phyloP scores from a whole-genome alignment of 2,329 filamentous ascomycete species.

The Apiospora phragmitis region DNA sequence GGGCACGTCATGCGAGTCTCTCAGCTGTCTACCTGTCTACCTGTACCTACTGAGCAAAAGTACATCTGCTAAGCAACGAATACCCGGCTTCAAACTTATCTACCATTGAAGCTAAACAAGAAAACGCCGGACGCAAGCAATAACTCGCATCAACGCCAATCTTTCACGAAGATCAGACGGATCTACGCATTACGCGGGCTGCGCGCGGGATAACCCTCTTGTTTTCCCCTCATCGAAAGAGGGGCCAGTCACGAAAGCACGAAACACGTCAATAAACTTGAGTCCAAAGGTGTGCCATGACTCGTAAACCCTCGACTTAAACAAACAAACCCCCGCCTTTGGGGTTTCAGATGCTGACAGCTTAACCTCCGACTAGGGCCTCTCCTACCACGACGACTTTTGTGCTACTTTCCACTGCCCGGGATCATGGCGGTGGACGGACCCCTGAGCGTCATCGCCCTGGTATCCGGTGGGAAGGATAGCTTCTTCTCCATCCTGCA shows the following conservation, averaged over 20 bases:
- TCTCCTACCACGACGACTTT: neutral
- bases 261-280: neutral
- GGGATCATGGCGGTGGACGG: conserved; percentile 40
- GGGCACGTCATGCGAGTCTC: neutral
- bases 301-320: neutral
- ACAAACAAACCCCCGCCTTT: neutral
- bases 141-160: neutral
- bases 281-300: neutral
- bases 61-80: neutral
- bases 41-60: neutral
- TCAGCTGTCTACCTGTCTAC: neutral
- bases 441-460: conserved; percentile 76
- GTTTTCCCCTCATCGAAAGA: neutral
- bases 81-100: neutral
- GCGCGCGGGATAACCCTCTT: neutral
- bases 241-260: neutral
- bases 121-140: neutral
- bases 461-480: conserved; percentile 96
- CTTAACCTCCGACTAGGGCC: neutral
- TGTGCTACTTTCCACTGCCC: neutral
- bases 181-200: neutral
- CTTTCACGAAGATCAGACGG: neutral
- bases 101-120: neutral
- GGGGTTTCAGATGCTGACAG: neutral
- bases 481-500: conserved; percentile 93